These are phyloP conservation scores for Coemansia sp. DNA, from an alignment of 192 early-diverging fungal species.

Conservation along the genomic window DNA sequence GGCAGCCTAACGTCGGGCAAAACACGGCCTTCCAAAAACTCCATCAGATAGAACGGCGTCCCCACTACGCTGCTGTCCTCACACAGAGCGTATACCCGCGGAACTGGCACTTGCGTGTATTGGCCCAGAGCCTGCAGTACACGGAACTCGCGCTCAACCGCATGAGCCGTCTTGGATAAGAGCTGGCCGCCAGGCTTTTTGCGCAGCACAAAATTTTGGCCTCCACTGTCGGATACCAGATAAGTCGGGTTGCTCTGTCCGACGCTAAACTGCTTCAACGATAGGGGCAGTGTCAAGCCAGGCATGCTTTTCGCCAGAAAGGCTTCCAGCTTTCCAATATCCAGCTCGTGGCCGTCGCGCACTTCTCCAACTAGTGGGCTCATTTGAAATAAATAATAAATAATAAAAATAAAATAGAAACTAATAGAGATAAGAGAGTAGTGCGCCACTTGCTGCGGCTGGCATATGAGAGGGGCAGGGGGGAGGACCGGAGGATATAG, in stretches of 20 bases:
- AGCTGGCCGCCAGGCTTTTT: conserved; percentile 91
- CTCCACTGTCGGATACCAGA: conserved; percentile 70
- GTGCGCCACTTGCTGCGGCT: not conserved
- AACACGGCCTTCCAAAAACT: conserved; percentile 90
- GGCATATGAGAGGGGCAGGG: not conserved
- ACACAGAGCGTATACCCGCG: conserved; percentile 84
- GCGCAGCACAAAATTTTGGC: conserved; percentile 76
- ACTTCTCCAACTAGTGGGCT: conserved; percentile 28
- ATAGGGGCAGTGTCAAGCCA: conserved; percentile 62
- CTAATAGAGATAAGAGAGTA: not conserved
- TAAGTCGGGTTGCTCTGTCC: conserved; percentile 97
- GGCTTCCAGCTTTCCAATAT: conserved; percentile 59
- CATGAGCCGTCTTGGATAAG: conserved; percentile 84
- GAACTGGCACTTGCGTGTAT: conserved; percentile 84
- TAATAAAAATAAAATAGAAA: not conserved
- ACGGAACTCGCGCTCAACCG: conserved; percentile 88
- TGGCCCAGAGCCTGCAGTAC: conserved; percentile 75
- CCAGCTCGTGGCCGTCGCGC: conserved; percentile 61
- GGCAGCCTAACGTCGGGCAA: conserved; percentile 68
- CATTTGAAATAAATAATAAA: conserved; percentile 4
- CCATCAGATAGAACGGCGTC: conserved; percentile 96
- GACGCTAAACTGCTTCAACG: conserved; percentile 82
- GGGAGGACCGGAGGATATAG: not conserved
- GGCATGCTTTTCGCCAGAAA: conserved; percentile 63
- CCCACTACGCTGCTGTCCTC: conserved; percentile 82